phyloP scores from a whole-genome alignment of 805 yeast genomes.

The Ogataea philodendri region DNA sequence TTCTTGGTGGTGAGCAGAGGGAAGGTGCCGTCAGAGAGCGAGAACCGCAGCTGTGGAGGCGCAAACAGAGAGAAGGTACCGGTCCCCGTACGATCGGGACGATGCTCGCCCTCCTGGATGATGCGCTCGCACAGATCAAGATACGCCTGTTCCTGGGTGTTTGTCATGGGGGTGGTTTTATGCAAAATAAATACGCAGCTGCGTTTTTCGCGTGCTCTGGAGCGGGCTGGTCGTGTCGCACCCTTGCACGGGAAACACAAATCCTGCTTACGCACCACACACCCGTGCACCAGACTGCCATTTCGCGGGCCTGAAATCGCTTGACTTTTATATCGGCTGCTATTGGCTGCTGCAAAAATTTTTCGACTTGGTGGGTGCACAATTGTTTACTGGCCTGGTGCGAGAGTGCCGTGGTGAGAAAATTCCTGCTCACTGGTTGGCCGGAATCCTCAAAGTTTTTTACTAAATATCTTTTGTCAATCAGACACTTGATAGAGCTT shows the following conservation, averaged over 20 bases:
- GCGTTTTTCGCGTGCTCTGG: no score
- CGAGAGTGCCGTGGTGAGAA: conserved; percentile 13
- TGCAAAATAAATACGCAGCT: no score
- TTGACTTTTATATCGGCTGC: conserved; percentile 24
- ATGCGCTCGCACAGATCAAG: conserved; percentile 77
- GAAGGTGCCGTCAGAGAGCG: conserved; percentile 64
- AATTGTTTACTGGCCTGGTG: conserved; percentile 13
- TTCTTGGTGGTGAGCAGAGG: conserved; percentile 92
- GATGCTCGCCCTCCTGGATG: conserved; percentile 78
- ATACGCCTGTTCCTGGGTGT: conserved; percentile 78
- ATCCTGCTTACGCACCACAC: background rate
- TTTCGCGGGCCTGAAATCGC: conserved; percentile 7
- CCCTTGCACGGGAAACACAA: conserved; percentile 2
- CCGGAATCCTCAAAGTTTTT: conserved; percentile 13
- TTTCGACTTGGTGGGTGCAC: conserved; percentile 13
- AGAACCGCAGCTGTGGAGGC: conserved; percentile 92
- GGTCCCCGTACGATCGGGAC: conserved; percentile 97
- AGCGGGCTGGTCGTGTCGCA: conserved; percentile 7
- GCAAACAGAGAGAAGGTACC: conserved; percentile 91
- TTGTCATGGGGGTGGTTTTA: conserved; percentile 26
- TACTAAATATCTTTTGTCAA: conserved; percentile 15
- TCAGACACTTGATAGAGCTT: conserved; percentile 11
- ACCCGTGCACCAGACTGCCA: conserved; percentile 13
- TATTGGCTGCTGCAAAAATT: conserved; percentile 21
- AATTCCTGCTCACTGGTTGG: conserved; percentile 15